phyloP scores from a whole-genome alignment of 1,284 basidiomycete genomes.

The Fistulina hepatica region DNA sequence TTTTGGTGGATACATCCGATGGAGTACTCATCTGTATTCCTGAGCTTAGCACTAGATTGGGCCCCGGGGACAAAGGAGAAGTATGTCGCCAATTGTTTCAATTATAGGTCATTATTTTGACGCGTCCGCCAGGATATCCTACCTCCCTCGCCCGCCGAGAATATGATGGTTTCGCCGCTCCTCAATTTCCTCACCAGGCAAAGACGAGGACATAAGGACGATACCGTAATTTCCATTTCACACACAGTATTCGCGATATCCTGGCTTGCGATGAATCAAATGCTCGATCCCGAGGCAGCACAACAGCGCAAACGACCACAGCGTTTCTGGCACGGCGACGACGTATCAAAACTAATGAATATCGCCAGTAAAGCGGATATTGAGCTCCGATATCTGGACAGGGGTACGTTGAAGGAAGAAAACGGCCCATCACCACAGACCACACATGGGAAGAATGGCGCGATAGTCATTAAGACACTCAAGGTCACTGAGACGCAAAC shows the following conservation, averaged over 20 bases:
- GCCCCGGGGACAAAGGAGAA: conserved; percentile 59
- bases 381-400: conserved; percentile 60
- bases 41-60: conserved; percentile 61
- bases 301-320: conserved; percentile 53
- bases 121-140: conserved; percentile 46
- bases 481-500: conserved; percentile 65
- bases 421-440: conserved; percentile 37
- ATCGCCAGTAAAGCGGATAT: conserved; percentile 50
- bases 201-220: conserved; percentile 32
- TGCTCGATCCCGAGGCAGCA: conserved; percentile 52
- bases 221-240: conserved; percentile 64
- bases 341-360: conserved; percentile 57
- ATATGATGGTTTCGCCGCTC: conserved; percentile 34
- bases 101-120: conserved; percentile 8
- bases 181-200: conserved; percentile 37
- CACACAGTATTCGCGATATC: conserved; percentile 74
- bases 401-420: conserved; percentile 41
- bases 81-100: conserved; percentile 29
- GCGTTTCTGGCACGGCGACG: conserved; percentile 62
- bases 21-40: conserved; percentile 58
- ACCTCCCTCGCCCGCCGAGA: conserved; percentile 38
- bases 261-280: conserved; percentile 87
- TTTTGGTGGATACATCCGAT: conserved; percentile 49
- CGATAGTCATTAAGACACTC: conserved; percentile 39
- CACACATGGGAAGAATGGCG: conserved; percentile 40